phyloP scores from a whole-genome alignment of 495 filamentous ascomycete genomes.

The Delitschia confertaspora region DNA sequence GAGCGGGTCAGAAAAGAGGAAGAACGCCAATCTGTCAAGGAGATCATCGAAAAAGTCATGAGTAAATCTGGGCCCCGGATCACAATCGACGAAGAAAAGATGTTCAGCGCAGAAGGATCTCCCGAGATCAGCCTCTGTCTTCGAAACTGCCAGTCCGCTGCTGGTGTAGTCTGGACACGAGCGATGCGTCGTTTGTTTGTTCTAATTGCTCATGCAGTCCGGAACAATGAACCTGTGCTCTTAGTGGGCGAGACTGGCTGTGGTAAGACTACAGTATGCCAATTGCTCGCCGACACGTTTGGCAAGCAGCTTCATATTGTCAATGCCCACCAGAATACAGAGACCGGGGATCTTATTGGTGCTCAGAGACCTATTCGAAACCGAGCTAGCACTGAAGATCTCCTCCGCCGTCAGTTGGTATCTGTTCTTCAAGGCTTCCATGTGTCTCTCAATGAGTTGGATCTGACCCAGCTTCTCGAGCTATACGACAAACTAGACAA shows the following conservation, averaged over 20 bases:
- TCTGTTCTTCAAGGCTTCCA: slow-evolving; percentile 34
- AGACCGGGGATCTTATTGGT: slow-evolving; percentile 94
- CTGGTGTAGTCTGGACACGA: slow-evolving; percentile 81
- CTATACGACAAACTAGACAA: slow-evolving; percentile 40
- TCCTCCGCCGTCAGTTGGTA: slow-evolving; percentile 55
- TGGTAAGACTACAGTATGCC: slow-evolving; percentile 93
- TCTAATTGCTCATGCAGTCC: slow-evolving; percentile 71
- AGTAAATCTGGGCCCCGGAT: slow-evolving; percentile 47
- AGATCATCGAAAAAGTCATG: slow-evolving; percentile 87
- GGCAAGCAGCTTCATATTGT: slow-evolving; percentile 70
- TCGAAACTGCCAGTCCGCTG: slow-evolving; percentile 36
- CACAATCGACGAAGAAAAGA: slow-evolving; percentile 57
- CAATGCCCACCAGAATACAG: slow-evolving; percentile 95
- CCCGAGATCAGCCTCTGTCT: slow-evolving; percentile 48
- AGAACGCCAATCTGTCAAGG: slow-evolving; percentile 74
- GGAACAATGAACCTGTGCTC: slow-evolving; percentile 87
- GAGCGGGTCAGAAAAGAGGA: slow-evolving; percentile 89
- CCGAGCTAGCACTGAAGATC: slow-evolving; percentile 56
- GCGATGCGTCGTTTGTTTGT: slow-evolving; percentile 88
- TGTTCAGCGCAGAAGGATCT: slow-evolving; percentile 55
- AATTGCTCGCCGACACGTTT: slow-evolving; percentile 76
- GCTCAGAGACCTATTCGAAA: slow-evolving; percentile 89
- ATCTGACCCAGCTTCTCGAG: slow-evolving; percentile 40
- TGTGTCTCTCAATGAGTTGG: slow-evolving; percentile 33
- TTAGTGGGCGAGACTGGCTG: slow-evolving; percentile 95